Evolutionary conservation across 2,329 filamentous ascomycete species (phyloP).

Genomic region (Colletotrichum magnum): DNA sequence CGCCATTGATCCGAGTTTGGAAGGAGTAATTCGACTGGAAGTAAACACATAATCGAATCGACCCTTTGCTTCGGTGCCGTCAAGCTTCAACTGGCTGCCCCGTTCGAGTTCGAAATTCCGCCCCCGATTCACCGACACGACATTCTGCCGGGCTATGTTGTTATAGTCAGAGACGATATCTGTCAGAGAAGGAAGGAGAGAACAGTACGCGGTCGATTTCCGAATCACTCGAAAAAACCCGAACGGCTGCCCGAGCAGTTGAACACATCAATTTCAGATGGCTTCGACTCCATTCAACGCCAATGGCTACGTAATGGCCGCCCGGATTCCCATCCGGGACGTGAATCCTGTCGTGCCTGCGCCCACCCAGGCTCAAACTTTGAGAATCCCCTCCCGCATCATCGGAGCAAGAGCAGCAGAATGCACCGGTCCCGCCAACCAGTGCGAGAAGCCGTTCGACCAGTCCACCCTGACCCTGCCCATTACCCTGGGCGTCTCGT

Average conservation of each 20-base stretch:
- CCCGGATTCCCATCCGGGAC: slow-evolving; percentile 45
- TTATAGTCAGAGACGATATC: slow-evolving; percentile 10
- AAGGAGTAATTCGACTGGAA: slow-evolving; percentile 10
- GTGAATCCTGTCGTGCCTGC: slow-evolving; percentile 30
- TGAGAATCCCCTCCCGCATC: slow-evolving; percentile 42
- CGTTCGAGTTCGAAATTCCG: not conserved
- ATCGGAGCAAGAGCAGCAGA: slow-evolving; percentile 35
- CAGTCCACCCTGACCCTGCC: slow-evolving; percentile 71
- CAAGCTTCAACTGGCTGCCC: not conserved
- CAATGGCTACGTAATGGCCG: slow-evolving; percentile 46
- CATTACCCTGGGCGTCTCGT: slow-evolving; percentile 79
- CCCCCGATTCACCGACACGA: slow-evolving; percentile 17
- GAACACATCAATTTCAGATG: slow-evolving; percentile 21
- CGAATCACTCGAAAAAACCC: slow-evolving; percentile 13
- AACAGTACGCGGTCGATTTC: slow-evolving; percentile 10
- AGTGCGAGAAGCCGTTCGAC: slow-evolving; percentile 73
- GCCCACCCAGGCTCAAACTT: slow-evolving; percentile 6
- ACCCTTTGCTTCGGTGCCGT: slow-evolving; percentile 11
- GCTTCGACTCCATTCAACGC: slow-evolving; percentile 37
- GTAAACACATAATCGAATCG: slow-evolving; percentile 6
- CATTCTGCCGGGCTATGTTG: slow-evolving; percentile 32
- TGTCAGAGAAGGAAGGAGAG: slow-evolving; percentile 36
- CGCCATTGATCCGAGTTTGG: not conserved
- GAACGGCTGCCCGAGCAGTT: slow-evolving; percentile 14
- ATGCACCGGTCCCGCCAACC: slow-evolving; percentile 48